Evolutionary conservation across 495 filamentous ascomycete species (phyloP), one percentile per base, ranked within the genome.

Genomic region (Trichocladium antarcticum): DNA sequence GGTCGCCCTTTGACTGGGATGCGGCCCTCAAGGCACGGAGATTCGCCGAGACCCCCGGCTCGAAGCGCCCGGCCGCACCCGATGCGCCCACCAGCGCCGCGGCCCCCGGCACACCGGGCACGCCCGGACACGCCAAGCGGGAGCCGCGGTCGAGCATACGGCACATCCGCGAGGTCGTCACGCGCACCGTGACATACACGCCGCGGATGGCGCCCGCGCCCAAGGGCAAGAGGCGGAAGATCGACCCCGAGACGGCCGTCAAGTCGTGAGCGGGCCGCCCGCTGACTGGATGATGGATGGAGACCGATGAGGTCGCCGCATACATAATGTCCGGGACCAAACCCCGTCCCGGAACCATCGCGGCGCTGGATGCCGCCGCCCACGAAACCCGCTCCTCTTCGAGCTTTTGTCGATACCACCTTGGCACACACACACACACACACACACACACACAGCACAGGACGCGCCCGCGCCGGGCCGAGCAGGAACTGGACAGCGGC

Each of bases 171-270:
- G 80, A 87, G 60, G 81, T 85, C 4, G 80, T 87, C 36, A 87
- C 83, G 28, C 72, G 84, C 45, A 87, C 83, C 14, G 83, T 87
- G 41, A 87, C 83, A 6, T 85, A 85, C 61, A 83, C 79, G 21
- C 80, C 81, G 40, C 57, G 72, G 47, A 81, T 83, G 79, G 74
- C 69, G 11, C 81, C 82, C 14, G 82, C 83, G 42, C 83, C 83
- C 32, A 84, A 85, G 58, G 83, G 83, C 48, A 87, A 86, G 73
- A 69, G 81, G 65, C 76, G 83, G 63, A 82, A 83, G 67, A 66
- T 84, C 29, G 79, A 83, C 56, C 71, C 72, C 47, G 56, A 62
- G 22, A 57, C 63, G 28, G 55, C 59, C 0, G 57, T 58, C 40
- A 50, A 62, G 35, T 66, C 55, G 40, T 65, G 53, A 62, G 34